Percentiles rank a stretch among this genome's conserved stretches.
phyloP scores from a whole-genome alignment of 331 rosid genomes.

The Prunus yedoensis region DNA sequence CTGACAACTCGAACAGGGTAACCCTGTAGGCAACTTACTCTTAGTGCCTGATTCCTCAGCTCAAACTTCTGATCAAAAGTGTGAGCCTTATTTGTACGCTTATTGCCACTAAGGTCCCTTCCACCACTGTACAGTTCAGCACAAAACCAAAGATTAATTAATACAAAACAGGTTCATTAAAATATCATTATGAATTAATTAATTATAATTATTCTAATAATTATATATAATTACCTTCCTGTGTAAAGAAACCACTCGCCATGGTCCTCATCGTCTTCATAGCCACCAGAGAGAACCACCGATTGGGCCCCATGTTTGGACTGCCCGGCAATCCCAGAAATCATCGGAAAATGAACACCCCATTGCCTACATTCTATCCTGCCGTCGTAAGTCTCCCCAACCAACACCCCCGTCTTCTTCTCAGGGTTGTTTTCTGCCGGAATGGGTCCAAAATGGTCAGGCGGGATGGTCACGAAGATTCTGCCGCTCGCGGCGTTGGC shows the following conservation, averaged over 20 bases:
- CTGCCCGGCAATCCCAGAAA: conserved; percentile 1
- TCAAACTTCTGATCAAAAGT: background rate
- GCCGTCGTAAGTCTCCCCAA: background rate
- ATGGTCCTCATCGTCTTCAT: conserved; percentile 7
- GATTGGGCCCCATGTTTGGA: background rate
- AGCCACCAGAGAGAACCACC: background rate
- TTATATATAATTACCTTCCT: background rate
- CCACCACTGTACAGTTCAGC: background rate
- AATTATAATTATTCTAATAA: no score
- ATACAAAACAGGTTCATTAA: background rate
- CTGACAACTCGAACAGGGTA: conserved; percentile 4
- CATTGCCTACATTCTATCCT: background rate
- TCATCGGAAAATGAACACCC: background rate
- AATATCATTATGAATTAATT: background rate
- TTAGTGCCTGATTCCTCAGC: background rate
- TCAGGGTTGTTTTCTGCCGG: background rate
- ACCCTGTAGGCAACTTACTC: background rate
- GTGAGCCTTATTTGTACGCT: background rate
- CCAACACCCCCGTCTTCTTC: background rate
- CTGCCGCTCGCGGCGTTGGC: background rate
- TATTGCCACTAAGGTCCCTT: background rate
- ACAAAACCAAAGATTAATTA: no score
- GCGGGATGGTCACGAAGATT: background rate
- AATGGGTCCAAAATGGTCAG: conserved; percentile 2
- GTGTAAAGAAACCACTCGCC: conserved; percentile 12